Evolutionary conservation across 306 rosid genomes (phyloP).

Genomic region (Acmispon strigosus): DNA sequence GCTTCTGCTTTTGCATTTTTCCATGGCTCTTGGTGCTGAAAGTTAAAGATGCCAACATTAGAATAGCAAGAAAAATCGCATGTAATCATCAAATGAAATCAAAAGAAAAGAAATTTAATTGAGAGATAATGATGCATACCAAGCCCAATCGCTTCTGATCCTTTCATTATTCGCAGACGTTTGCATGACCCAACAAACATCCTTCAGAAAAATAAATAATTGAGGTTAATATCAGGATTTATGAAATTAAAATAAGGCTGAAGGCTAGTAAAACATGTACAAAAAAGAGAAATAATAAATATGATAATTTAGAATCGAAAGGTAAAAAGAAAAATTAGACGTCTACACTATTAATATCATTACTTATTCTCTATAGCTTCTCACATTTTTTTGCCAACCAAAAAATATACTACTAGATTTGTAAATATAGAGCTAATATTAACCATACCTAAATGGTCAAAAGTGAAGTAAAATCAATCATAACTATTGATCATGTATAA

Average conservation of each 20-base stretch:
- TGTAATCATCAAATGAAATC: background rate
- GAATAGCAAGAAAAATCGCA: background rate
- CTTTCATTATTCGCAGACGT: constrained; percentile 96
- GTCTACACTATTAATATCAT: too few species aligned
- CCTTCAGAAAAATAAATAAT: constrained; percentile 34
- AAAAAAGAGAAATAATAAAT: too few species aligned
- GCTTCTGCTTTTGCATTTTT: constrained; percentile 98
- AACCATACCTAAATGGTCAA: too few species aligned
- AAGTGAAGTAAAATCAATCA: too few species aligned
- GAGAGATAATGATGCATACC: constrained; percentile 41
- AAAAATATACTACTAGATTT: background rate
- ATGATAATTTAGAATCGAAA: too few species aligned
- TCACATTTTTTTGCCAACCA: background rate
- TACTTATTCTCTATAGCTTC: background rate
- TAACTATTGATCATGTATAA: too few species aligned
- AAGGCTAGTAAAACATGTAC: background rate
- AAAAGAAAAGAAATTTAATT: background rate
- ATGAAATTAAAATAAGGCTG: background rate
- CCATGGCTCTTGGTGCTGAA: constrained; percentile 98
- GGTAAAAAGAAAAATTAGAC: too few species aligned
- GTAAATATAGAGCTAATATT: background rate
- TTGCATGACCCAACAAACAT: constrained; percentile 99
- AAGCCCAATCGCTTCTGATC: constrained; percentile 98
- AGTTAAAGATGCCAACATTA: background rate
- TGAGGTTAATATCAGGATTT: background rate